A percentile compares a stretch with the other conserved stretches of the same genome.
These are phyloP conservation scores for Solanum arcanum DNA, from an alignment of 257 asterid genomes.

Conservation along the genomic window DNA sequence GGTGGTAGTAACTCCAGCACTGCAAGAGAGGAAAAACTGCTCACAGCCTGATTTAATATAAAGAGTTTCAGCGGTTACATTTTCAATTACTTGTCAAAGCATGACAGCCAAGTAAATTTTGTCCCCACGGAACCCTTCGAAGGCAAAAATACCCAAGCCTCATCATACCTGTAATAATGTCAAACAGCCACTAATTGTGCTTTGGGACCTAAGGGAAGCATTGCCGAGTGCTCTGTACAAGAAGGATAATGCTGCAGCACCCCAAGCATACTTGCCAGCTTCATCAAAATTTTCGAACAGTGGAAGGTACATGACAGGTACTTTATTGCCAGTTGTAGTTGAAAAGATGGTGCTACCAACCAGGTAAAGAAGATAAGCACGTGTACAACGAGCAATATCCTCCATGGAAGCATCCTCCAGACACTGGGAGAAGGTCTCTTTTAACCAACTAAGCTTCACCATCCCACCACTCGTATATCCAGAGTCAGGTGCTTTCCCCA, in stretches of 20 bases:
- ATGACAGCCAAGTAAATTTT: background rate
- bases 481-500: slow-evolving; percentile 35
- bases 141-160: background rate
- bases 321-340: slow-evolving; percentile 95
- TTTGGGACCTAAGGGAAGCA: slow-evolving; percentile 88
- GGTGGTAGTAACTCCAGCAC: slow-evolving; percentile 99
- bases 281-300: slow-evolving; percentile 80
- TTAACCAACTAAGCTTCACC: slow-evolving; percentile 98
- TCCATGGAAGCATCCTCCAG: slow-evolving; percentile 55
- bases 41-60: slow-evolving; percentile 2
- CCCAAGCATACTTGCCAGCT: slow-evolving; percentile 97
- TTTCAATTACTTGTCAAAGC: background rate
- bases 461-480: slow-evolving; percentile 52
- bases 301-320: slow-evolving; percentile 94
- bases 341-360: slow-evolving; percentile 92
- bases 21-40: slow-evolving; percentile 25
- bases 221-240: slow-evolving; percentile 91
- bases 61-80: background rate
- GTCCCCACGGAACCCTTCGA: background rate
- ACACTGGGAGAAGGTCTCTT: slow-evolving; percentile 74
- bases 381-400: slow-evolving; percentile 62
- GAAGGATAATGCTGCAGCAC: slow-evolving; percentile 86
- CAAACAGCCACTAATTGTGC: slow-evolving; percentile 93
- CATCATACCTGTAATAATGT: slow-evolving; percentile 72
- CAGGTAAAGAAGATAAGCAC: slow-evolving; percentile 92